Conservation (phyloP, 495 filamentous ascomycete species). For the Aspergillus asperescens region DNA sequence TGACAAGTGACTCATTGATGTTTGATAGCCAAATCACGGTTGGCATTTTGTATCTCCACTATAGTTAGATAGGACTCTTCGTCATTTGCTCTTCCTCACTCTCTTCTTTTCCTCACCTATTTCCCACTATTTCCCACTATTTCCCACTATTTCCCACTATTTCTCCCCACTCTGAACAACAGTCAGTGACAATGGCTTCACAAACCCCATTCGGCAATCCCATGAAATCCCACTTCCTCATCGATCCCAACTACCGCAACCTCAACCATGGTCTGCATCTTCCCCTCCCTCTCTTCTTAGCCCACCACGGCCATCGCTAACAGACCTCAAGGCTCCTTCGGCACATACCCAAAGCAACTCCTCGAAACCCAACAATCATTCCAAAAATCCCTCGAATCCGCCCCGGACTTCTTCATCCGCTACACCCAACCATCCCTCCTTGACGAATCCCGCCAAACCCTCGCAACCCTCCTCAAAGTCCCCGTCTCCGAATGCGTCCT, state of each 20-base stretch:
- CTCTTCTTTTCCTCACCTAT: neutral
- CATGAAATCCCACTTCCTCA: slow-evolving; percentile 65
- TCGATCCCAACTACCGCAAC: slow-evolving; percentile 62
- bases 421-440: slow-evolving; percentile 54
- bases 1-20: neutral
- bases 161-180: slow-evolving; percentile 3
- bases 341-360: slow-evolving; percentile 55
- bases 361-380: slow-evolving; percentile 52
- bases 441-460: slow-evolving; percentile 54
- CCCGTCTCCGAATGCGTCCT: slow-evolving; percentile 63
- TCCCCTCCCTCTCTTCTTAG: neutral
- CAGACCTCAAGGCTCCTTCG: slow-evolving; percentile 64
- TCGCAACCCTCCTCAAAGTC: slow-evolving; percentile 60
- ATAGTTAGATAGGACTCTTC: neutral
- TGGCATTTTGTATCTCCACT: slow-evolving; percentile 6
- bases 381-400: slow-evolving; percentile 56
- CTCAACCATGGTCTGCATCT: slow-evolving; percentile 83
- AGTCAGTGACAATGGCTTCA: neutral
- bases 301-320: neutral
- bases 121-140: too few species aligned
- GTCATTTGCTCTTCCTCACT: neutral
- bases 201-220: slow-evolving; percentile 50
- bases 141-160: neutral
- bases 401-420: slow-evolving; percentile 69
- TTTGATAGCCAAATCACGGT: neutral